Evolutionary conservation across 2,329 filamentous ascomycete genomes (phyloP).

Genomic region (Knoxdaviesia capensis): DNA sequence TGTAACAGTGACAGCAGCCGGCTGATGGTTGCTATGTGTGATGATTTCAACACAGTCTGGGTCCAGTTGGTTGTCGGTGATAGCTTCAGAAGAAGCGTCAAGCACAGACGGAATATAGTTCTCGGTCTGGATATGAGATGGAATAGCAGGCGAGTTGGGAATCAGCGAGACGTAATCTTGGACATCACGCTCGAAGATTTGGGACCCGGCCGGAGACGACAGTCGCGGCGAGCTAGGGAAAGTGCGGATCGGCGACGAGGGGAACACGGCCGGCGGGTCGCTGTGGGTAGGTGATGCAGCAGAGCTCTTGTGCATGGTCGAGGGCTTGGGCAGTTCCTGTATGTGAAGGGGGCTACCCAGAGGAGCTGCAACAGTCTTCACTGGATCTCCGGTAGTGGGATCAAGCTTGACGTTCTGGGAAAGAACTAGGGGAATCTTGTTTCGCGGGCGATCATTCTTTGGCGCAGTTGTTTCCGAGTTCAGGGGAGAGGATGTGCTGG

Average conservation of each 20-base stretch:
- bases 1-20: constrained; percentile 48
- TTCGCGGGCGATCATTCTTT: too few species aligned
- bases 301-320: constrained; percentile 12
- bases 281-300: constrained; percentile 21
- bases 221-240: constrained; percentile 54
- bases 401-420: too few species aligned
- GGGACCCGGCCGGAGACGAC: constrained; percentile 55
- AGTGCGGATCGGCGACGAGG: constrained; percentile 45
- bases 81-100: constrained; percentile 78
- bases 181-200: constrained; percentile 89
- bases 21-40: constrained; percentile 67
- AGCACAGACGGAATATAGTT: constrained; percentile 84
- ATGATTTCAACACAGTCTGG: constrained; percentile 86
- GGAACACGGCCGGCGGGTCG: constrained; percentile 21
- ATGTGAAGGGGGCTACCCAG: not conserved
- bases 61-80: constrained; percentile 69
- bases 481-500: too few species aligned
- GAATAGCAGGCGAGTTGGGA: constrained; percentile 68
- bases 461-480: too few species aligned
- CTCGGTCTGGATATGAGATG: constrained; percentile 82
- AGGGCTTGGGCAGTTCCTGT: constrained; percentile 12
- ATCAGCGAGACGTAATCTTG: constrained; percentile 53
- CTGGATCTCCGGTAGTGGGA: too few species aligned
- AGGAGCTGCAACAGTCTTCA: too few species aligned
- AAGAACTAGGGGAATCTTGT: too few species aligned